Evolutionary conservation across 305 asterid genomes (phyloP), one percentile per base, ranked within the genome.

Genomic region (Fraxinus greggii): DNA sequence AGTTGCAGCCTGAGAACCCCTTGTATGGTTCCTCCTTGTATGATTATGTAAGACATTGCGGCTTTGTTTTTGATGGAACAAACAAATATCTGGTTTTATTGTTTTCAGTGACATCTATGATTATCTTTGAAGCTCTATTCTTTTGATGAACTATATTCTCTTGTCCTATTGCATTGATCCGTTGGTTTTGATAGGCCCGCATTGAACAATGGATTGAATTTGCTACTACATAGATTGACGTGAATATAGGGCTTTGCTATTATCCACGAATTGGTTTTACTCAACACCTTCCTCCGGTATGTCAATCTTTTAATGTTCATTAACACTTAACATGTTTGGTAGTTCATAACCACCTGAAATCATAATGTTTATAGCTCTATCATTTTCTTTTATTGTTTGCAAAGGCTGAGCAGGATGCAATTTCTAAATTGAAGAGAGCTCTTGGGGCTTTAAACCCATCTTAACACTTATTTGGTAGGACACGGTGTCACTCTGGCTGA

Each of bases 1-100:
- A 84, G 54, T 72, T 85, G 89, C 91, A 89, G 84, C 75, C 91
- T 80, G 88, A 92, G 79, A 89, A 84, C 85, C 82, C 91, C 61
- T 90, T 94, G 2, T 90, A 78, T 81, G 98, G 97, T 23, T 88
- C 95, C 48, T 86, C 97, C 19, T n/a, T 86, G 81, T 87, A 89
- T 82, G 95, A 92, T 61, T 92, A 91, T 82, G 98, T 94, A 84
- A 89, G 95, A 17, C 32, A 8, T 69, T 38, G 31, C 3, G 70
- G 21, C 13, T 80, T 79, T 81, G 31, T 63, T 48, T 38, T 23
- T 72, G 2, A n/a, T 42, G 48, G 38, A 35, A 70, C 12, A 56
- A 76, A 56, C 21, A 2, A 13, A 12, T 81, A 36, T 19, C 19
- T 65, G 32, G 29, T 76, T 40, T 7, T 3, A 19, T 26, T 10